Percentiles rank a stretch among this genome's conserved stretches.
phyloP scores from a whole-genome alignment of 495 filamentous ascomycete species.

The Trichoderma virens region DNA sequence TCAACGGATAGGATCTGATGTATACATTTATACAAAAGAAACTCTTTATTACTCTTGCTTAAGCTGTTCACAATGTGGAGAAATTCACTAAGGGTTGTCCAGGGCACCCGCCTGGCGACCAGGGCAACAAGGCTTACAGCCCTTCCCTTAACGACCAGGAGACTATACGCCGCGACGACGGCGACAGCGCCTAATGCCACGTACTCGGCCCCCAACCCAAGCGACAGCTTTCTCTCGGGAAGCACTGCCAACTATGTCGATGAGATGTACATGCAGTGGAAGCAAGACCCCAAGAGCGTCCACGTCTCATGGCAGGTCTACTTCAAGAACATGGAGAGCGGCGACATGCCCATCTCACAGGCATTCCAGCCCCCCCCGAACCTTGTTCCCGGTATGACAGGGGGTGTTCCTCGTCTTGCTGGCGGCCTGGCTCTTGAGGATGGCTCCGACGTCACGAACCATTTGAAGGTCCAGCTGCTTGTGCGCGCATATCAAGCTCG shows the following conservation, averaged over 20 bases:
- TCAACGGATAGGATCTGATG: conserved; percentile 6
- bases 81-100: conserved; percentile 4
- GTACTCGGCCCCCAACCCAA: conserved; percentile 55
- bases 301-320: conserved; percentile 99
- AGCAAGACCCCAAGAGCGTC: conserved; percentile 83
- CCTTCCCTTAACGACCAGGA: background rate
- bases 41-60: conserved; percentile 12
- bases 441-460: conserved; percentile 83
- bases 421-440: conserved; percentile 61
- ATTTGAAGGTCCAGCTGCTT: conserved; percentile 95
- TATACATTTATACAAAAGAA: conserved; percentile 15
- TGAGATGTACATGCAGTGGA: conserved; percentile 99
- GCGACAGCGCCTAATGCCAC: conserved; percentile 18
- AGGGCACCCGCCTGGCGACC: background rate
- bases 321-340: conserved; percentile 98
- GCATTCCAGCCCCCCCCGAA: conserved; percentile 94
- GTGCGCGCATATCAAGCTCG: conserved; percentile 96
- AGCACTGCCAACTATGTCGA: conserved; percentile 98
- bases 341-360: conserved; percentile 93
- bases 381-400: conserved; percentile 69
- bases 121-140: conserved; percentile 3
- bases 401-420: conserved; percentile 67
- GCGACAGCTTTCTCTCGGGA: conserved; percentile 89
- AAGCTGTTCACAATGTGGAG: conserved; percentile 8
- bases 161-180: background rate